A percentile compares a stretch with the other conserved stretches of the same genome.
Evolutionary conservation across 306 rosid species (phyloP).

Genomic region (Biancaea sappan): DNA sequence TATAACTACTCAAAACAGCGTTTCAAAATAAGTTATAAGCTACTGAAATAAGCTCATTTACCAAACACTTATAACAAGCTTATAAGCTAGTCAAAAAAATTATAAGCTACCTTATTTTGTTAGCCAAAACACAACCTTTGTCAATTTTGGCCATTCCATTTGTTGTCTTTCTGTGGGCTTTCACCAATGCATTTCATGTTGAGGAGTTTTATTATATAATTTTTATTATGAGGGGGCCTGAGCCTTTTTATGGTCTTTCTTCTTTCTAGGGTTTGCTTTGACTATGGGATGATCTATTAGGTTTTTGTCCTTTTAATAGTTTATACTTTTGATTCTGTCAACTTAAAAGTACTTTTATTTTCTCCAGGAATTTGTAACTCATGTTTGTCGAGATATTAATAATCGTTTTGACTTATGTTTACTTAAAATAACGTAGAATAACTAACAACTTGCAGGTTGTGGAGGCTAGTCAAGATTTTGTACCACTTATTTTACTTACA

Average conservation of each 20-base stretch:
- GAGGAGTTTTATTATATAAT: neutral
- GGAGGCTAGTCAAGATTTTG: conserved; percentile 94
- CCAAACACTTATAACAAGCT: too few species aligned
- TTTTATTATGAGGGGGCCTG: neutral
- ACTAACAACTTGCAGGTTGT: conserved; percentile 66
- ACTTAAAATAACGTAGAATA: neutral
- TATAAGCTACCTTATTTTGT: too few species aligned
- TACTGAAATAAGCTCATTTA: too few species aligned
- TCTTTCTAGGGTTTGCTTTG: neutral
- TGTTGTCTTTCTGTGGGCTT: conserved; percentile 7
- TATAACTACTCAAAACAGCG: too few species aligned
- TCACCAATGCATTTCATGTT: conserved; percentile 10
- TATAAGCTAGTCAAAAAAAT: too few species aligned
- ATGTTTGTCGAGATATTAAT: conserved; percentile 13
- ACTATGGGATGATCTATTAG: neutral
- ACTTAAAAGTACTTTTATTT: conserved; percentile 20
- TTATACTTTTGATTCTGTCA: conserved; percentile 23
- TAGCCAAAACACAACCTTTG: too few species aligned
- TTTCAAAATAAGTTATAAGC: too few species aligned
- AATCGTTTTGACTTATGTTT: conserved; percentile 34
- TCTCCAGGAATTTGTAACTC: conserved; percentile 23
- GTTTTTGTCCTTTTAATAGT: neutral
- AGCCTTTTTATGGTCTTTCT: neutral
- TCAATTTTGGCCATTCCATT: conserved; percentile 7
- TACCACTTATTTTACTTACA: conserved; percentile 86